Conservation (phyloP, 106 monocot genomes). For the Dendrobium chrysotoxum region DNA sequence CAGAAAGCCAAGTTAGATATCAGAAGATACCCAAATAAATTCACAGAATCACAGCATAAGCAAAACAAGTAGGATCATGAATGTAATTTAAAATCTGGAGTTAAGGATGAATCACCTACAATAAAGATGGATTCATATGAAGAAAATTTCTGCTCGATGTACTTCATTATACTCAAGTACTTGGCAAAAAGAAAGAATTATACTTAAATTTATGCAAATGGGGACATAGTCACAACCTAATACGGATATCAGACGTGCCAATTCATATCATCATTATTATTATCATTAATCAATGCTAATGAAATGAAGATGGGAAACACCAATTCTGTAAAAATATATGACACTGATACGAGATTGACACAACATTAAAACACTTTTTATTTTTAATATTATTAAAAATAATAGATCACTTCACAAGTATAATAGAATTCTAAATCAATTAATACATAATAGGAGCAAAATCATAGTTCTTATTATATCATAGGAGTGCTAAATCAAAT, state of each 20-base stretch:
- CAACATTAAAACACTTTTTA: neutral
- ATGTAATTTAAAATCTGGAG: neutral
- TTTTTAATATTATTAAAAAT: neutral
- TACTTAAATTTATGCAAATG: neutral
- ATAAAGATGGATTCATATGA: neutral
- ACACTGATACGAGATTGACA: neutral
- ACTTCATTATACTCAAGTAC: neutral
- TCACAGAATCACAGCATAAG: neutral
- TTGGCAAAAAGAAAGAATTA: neutral
- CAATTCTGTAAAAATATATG: neutral
- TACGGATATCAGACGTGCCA: neutral
- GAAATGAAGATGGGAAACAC: neutral
- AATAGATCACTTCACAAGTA: neutral
- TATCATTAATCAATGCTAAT: neutral
- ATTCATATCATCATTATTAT: neutral
- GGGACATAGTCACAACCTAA: neutral
- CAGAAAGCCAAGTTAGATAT: neutral
- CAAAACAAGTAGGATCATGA: neutral
- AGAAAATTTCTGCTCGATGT: neutral
- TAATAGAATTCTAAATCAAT: neutral
- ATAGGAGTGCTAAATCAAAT: neutral
- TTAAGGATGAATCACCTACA: neutral
- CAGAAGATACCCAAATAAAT: neutral
- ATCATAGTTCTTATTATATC: neutral
- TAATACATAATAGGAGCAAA: neutral